Conservation (phyloP, 768 basidiomycete genomes). For the Fomitopsis serialis region DNA sequence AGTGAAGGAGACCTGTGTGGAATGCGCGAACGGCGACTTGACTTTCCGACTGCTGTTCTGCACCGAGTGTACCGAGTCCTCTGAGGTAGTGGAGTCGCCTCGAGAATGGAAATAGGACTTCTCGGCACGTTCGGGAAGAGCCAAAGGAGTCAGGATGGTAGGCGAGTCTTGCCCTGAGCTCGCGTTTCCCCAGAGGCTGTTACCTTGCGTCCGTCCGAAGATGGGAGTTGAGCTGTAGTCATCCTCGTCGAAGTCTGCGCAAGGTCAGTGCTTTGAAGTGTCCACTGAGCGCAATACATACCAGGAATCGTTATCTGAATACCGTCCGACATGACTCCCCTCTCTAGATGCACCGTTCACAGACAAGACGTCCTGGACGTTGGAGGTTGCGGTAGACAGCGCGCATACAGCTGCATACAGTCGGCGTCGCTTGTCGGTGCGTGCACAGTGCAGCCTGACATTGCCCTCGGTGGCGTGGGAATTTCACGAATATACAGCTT, state of each 20-base stretch:
- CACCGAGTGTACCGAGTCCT: conserved; percentile 65
- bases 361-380: no score
- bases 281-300: conserved; percentile 12
- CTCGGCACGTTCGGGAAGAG: conserved; percentile 40
- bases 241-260: conserved; percentile 74
- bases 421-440: no score
- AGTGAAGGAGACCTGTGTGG: conserved; percentile 66
- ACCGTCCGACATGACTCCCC: conserved; percentile 24
- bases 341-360: no score
- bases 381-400: no score
- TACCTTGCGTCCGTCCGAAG: conserved; percentile 55
- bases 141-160: conserved; percentile 47
- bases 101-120: conserved; percentile 69
- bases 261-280: not conserved
- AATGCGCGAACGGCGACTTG: conserved; percentile 59
- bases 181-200: conserved; percentile 24
- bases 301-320: conserved; percentile 47
- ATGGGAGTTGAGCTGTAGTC: conserved; percentile 55
- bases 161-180: conserved; percentile 63
- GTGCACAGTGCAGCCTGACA: no score
- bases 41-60: conserved; percentile 31
- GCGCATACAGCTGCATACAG: no score
- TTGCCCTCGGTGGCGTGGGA: no score
- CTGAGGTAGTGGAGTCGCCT: conserved; percentile 74
- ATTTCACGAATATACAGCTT: no score